Evolutionary conservation across 2,329 filamentous ascomycete genomes (phyloP), one percentile per base, ranked within the genome.

Genomic region (Polychaeton citri): DNA sequence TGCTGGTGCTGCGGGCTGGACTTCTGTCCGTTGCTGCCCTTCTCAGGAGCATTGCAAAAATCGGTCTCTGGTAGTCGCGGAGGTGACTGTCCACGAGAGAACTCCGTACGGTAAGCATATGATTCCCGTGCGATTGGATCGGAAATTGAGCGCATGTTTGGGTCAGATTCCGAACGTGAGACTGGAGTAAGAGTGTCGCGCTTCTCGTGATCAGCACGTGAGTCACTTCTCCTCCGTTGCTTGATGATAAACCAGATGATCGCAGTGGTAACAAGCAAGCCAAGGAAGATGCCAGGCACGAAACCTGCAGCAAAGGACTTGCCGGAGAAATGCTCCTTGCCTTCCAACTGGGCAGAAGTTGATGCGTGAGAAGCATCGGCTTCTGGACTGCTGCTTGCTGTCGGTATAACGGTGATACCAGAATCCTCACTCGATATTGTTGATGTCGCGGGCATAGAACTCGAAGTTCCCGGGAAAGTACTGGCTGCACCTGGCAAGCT

Each of bases 271-370:
- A 46, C 38, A 2, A 51, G 24, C 9, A 54, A 32, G 10, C 46
- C 45, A 12, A 58, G 19, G 5, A 48, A 21, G 12, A 59, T 50
- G 10, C 54, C 55, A 13, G 54, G 54, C 6, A 58, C 32, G 34
- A 59, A 52, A 24, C 54, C 55, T 5, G 51, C 54, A 6, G 50
- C 52, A 33, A 58, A 55, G n/a, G 53, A 53, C 6, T 37, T 44
- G 10, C 48, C 51, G 8, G 49, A 54, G 37, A 57, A 58, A 18
- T 13, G 19, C 17, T 32, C 30, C 10, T 12, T 32, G 10, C 18
- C 12, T 17, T 5, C 9, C 12, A 16, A 15, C 4, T 13, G 12
- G 5, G 30, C 30, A 3, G 13, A 12, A 15, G 36, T 30, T 8
- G 38, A 16, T 5, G 32, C 30, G n/a, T 39, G 30, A 5, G 45